Percentiles rank a stretch among this genome's conserved stretches.
phyloP scores from a whole-genome alignment of 345 rosid genomes.

The Excoecaria cochinchinensis region DNA sequence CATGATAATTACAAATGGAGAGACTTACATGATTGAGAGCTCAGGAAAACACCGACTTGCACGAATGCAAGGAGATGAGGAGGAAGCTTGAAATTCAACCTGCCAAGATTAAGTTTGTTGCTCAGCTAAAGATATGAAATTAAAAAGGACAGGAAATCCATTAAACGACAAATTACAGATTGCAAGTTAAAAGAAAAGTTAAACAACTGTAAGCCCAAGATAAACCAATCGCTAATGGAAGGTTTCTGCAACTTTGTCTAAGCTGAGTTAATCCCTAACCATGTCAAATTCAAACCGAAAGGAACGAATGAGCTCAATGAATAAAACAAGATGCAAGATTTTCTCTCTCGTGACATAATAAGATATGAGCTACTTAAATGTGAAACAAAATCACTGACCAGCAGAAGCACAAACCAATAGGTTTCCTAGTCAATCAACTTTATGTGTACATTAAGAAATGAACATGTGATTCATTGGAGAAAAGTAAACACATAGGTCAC shows the following conservation, averaged over 20 bases:
- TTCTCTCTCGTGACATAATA: not conserved
- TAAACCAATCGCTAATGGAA: not conserved
- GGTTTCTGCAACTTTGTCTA: not conserved
- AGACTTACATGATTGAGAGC: constrained; percentile 68
- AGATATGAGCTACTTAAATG: not conserved
- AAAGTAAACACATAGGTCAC: not conserved
- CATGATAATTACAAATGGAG: not conserved
- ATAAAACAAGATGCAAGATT: not conserved
- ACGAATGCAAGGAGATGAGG: constrained; percentile 56
- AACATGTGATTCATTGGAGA: not conserved
- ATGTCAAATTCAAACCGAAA: not conserved
- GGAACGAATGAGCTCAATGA: too few species aligned
- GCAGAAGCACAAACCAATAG: not conserved
- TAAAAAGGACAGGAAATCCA: not conserved
- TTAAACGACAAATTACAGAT: not conserved
- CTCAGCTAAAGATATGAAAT: not conserved
- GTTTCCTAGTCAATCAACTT: not conserved
- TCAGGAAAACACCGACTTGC: constrained; percentile 76
- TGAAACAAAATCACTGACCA: not conserved
- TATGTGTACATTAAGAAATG: not conserved
- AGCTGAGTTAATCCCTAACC: not conserved
- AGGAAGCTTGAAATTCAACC: constrained; percentile 67
- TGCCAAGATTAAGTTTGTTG: constrained; percentile 35
- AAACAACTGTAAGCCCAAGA: not conserved
- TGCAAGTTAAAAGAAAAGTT: constrained; percentile 2